Evolutionary conservation across 2,329 filamentous ascomycete genomes (phyloP).

Genomic region (Sporothrix brunneoviolacea): DNA sequence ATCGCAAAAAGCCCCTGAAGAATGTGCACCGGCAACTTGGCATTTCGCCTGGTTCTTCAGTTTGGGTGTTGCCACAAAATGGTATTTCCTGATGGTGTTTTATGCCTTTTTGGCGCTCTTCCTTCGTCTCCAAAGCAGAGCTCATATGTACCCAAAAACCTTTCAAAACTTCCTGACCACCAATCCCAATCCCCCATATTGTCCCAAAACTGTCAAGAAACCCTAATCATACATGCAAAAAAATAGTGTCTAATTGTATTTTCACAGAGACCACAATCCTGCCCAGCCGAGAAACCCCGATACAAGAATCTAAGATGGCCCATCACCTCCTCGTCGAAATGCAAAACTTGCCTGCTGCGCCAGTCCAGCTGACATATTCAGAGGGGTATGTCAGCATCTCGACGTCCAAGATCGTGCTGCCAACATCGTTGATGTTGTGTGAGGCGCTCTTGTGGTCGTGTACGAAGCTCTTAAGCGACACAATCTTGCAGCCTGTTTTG

Average conservation of each 20-base stretch:
- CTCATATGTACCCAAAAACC: too few species aligned
- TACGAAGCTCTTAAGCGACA: slow-evolving; percentile 89
- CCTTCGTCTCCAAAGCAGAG: too few species aligned
- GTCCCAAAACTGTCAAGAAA: too few species aligned
- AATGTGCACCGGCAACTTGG: too few species aligned
- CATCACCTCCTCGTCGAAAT: slow-evolving; percentile 69
- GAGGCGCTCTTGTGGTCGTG: slow-evolving; percentile 71
- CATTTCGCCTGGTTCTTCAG: too few species aligned
- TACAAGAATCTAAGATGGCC: slow-evolving; percentile 1
- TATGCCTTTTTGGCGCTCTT: too few species aligned
- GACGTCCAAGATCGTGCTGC: slow-evolving; percentile 73
- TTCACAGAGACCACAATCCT: background rate
- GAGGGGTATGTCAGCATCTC: slow-evolving; percentile 56
- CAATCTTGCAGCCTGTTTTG: slow-evolving; percentile 81
- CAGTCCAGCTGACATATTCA: slow-evolving; percentile 87
- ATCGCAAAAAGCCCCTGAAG: slow-evolving; percentile 19
- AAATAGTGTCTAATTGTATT: too few species aligned
- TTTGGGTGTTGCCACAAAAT: too few species aligned
- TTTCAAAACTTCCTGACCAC: too few species aligned
- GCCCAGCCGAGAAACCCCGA: background rate
- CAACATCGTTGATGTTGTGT: slow-evolving; percentile 70
- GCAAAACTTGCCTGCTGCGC: slow-evolving; percentile 76
- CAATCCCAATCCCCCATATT: too few species aligned
- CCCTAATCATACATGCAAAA: too few species aligned
- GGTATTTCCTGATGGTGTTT: too few species aligned